Percentiles rank a stretch among this genome's conserved stretches.
phyloP scores from a whole-genome alignment of 2,329 filamentous ascomycete species.

The Fusarium sp. region DNA sequence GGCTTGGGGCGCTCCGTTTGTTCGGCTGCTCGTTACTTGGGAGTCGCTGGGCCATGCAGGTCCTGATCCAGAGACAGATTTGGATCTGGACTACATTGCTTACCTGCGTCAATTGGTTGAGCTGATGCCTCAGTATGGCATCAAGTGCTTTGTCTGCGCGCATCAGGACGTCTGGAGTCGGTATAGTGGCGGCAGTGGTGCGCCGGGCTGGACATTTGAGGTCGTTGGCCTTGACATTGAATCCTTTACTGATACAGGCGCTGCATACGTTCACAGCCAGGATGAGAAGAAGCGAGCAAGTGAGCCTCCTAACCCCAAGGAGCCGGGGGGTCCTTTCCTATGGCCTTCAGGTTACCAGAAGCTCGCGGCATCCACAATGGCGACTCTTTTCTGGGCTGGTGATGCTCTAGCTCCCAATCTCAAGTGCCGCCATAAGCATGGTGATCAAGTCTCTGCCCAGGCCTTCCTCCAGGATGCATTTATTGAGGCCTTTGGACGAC shows the following conservation, averaged over 20 bases:
- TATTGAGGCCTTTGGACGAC: constrained; percentile 51
- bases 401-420: constrained; percentile 47
- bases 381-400: constrained; percentile 46
- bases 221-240: constrained; percentile 54
- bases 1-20: constrained; percentile 54
- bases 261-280: constrained; percentile 52
- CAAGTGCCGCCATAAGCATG: constrained; percentile 33
- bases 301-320: constrained; percentile 44
- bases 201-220: constrained; percentile 56
- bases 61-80: constrained; percentile 47
- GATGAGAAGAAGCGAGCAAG: constrained; percentile 47
- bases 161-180: constrained; percentile 58
- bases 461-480: constrained; percentile 48
- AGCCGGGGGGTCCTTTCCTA: constrained; percentile 52
- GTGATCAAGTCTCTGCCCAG: constrained; percentile 45
- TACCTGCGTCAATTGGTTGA: constrained; percentile 53
- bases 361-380: constrained; percentile 51
- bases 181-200: constrained; percentile 56
- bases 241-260: constrained; percentile 50
- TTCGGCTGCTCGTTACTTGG: constrained; percentile 57
- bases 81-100: constrained; percentile 54
- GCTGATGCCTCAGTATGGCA: constrained; percentile 53
- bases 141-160: constrained; percentile 57
- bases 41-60: constrained; percentile 53
- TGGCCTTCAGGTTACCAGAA: constrained; percentile 55